Evolutionary conservation across 495 filamentous ascomycete species (phyloP), one percentile per base, ranked within the genome.

Genomic region (Daldinia bambusicola): DNA sequence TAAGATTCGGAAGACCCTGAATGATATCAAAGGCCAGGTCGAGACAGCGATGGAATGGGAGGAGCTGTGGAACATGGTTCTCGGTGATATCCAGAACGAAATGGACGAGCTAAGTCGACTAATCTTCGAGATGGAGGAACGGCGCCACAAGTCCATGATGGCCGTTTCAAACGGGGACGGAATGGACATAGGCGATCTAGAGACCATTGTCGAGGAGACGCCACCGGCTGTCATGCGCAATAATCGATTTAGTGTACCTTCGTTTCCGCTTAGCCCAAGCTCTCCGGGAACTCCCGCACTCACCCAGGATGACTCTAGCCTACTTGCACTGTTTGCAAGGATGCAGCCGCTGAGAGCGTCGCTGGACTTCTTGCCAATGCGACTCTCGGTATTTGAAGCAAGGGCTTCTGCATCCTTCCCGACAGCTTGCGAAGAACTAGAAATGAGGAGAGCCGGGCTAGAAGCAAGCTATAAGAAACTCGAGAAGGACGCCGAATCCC

Each of bases 1-100:
- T 3, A 88, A 90, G 67, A 92, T 97, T 63, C 90, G 91, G 72
- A 83, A 76, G 14, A 90, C 90, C 16, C 79, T 99, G 41, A 89
- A 88, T 69, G 88, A 81, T 36, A 89, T 97, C 55, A 97, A 97
- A 75, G 87, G 87, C 41, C 94, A 97, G 69, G 95, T 98, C 6
- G 95, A 98, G 79, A 85, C 97, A 55, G 95, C 95, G 7, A 94
- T 98, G 93, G 95, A 99, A 72, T 99, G 95, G 95, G 94, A 97
- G 77, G 95, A 98, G 81, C 84, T 99, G 20, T 98, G 95, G 94
- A 92, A 91, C 70, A 92, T 85, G 75, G 93, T 98, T 18, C 82
- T 99, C 16, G 94, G 95, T 38, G 95, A 98, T 79, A 97, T 99
- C 50, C 91, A 92, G 40, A 87, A 90, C 60, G 95, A 99, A 79